A percentile compares a stretch with the other conserved stretches of the same genome.
Evolutionary conservation across 73 alveolate species (phyloP).

Genomic region (Symbiodinium natans): DNA sequence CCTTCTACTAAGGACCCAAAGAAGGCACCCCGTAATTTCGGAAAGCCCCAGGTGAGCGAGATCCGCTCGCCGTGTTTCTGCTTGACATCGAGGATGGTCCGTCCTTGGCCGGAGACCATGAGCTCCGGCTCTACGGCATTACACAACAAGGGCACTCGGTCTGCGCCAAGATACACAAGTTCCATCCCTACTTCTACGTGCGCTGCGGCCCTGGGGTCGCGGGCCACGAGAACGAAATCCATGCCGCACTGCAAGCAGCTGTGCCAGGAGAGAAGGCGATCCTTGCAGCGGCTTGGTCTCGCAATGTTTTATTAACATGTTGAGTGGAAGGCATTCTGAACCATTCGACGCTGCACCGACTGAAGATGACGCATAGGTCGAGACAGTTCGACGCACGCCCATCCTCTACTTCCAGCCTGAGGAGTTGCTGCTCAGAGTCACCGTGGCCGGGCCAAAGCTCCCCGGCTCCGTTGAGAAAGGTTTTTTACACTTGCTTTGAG

Average conservation of each 20-base stretch:
- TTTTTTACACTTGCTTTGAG: no score
- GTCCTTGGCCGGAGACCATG: conserved; percentile 45
- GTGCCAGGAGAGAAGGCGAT: not conserved
- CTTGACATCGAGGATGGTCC: conserved; percentile 30
- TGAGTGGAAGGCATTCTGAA: no score
- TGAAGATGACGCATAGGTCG: no score
- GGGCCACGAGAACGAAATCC: conserved; percentile 20
- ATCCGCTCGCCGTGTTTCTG: not conserved
- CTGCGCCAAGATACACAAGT: conserved; percentile 97
- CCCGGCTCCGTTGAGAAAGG: no score
- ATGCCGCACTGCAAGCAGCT: conserved; percentile 6
- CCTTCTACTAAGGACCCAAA: no score
- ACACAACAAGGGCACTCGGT: conserved; percentile 98
- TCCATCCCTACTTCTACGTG: conserved; percentile 98
- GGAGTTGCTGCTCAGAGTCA: not conserved
- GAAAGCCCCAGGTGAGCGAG: not conserved
- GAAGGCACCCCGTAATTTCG: no score
- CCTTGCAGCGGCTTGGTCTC: not conserved
- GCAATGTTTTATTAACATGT: no score
- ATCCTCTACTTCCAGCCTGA: not conserved
- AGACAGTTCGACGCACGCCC: conserved; percentile 4
- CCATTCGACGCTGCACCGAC: no score
- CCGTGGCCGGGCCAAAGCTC: not conserved
- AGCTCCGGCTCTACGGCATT: conserved; percentile 98
- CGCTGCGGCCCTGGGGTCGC: conserved; percentile 45